Evolutionary conservation across 202 grass and related monocot genomes (phyloP), one percentile per base, ranked within the genome.

Genomic region (Elaeis oleifera): DNA sequence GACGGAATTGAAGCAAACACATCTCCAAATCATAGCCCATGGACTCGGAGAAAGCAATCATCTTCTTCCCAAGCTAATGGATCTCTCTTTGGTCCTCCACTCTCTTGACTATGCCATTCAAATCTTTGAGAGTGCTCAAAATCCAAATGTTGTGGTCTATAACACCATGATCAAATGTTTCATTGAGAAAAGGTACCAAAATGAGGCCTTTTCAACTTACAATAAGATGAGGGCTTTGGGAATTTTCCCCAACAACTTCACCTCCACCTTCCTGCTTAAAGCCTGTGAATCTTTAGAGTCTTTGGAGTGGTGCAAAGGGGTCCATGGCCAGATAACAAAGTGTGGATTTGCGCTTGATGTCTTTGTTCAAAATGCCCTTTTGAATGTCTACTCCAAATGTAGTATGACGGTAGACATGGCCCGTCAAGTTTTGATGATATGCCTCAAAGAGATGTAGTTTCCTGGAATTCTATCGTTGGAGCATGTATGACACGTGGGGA

Each of bases 111-210:
- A 60, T 27, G 68, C 68, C 16, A n/a, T 24, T 16, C 20, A 1
- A 28, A 21, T 71, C 56, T 51, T 71, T n/a, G 31, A 27, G 21
- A 60, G 25, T 20, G 16, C 56, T 60, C 23, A 23, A 26, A 60
- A 48, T 14, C 56, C 16, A 19, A 78, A 78, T 48, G 59, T 71
- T 29, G 58, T 85, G 17, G 73, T 71, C 3, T 67, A 80, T 44
- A 85, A 85, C 59, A 77, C 64, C n/a, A 70, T 85, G 59, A 76
- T 85, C 49, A 75, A 77, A 56, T 71, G 73, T 15, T 74, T 80
- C 58, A 58, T 67, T 3, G 53, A 71, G 28, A 39, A 51, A 15
- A 25, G 39, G 23, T 14, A 25, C 31, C 13, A 17, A 15, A 26
- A 13, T 51, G 68, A 71, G 21, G 73, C 78, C 18, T 68, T 77